Conservation (phyloP, 768 basidiomycete genomes). For the Coprinopsis sp. region DNA sequence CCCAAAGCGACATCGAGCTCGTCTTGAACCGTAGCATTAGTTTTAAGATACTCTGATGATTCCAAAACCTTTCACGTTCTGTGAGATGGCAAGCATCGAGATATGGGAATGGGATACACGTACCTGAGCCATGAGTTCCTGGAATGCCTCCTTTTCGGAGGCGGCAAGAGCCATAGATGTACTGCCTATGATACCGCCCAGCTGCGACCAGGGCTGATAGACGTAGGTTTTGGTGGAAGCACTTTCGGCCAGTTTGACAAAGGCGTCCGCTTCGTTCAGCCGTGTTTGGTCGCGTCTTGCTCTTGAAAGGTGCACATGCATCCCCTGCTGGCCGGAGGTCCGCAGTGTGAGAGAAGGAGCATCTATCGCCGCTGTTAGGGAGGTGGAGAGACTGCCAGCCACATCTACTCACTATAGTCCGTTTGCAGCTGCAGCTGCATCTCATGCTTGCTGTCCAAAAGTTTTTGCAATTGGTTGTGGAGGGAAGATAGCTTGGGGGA, state of each 20-base stretch:
- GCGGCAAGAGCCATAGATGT: slow-evolving; percentile 44
- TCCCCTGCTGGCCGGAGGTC: slow-evolving; percentile 60
- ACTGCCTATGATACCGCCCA: slow-evolving; percentile 66
- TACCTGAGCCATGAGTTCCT: slow-evolving; percentile 63
- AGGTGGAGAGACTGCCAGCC: slow-evolving; percentile 1
- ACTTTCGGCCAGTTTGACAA: slow-evolving; percentile 58
- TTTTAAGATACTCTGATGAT: slow-evolving; percentile 51
- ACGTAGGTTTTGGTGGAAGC: slow-evolving; percentile 67
- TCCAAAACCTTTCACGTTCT: slow-evolving; percentile 50
- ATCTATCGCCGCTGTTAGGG: slow-evolving; percentile 33
- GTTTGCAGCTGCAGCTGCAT: slow-evolving; percentile 52
- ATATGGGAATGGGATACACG: background rate
- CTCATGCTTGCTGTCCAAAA: slow-evolving; percentile 42
- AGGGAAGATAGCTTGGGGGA: slow-evolving; percentile 48
- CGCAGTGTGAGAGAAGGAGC: slow-evolving; percentile 72
- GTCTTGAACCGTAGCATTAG: slow-evolving; percentile 75
- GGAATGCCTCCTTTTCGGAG: slow-evolving; percentile 73
- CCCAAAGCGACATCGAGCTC: slow-evolving; percentile 83
- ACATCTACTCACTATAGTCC: slow-evolving; percentile 50
- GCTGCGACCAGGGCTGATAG: slow-evolving; percentile 68
- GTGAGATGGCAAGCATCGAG: background rate
- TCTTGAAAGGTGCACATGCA: slow-evolving; percentile 69
- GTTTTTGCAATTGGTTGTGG: slow-evolving; percentile 41
- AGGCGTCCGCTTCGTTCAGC: slow-evolving; percentile 43
- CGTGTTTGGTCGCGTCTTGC: slow-evolving; percentile 56